Evolutionary conservation across 2,329 filamentous ascomycete genomes (phyloP).

Genomic region (Scedosporium dehoogii): DNA sequence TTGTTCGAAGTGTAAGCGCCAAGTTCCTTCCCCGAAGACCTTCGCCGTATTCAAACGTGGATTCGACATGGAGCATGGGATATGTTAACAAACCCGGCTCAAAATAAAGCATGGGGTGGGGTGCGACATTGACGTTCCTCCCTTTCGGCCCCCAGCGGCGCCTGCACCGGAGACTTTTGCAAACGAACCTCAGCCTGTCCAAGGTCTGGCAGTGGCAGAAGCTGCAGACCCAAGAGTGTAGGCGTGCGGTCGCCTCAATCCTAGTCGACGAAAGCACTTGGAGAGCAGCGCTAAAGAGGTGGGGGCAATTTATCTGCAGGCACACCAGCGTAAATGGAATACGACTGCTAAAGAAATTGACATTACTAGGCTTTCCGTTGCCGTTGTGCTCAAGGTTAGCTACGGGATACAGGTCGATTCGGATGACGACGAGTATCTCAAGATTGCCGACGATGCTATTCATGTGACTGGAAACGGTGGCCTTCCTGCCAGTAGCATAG

Average conservation of each 20-base stretch:
- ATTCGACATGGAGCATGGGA: neutral
- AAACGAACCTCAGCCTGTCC: conserved; percentile 29
- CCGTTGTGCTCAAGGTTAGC: conserved; percentile 21
- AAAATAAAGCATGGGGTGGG: conserved; percentile 30
- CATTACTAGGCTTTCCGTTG: conserved; percentile 17
- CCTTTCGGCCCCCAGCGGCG: conserved; percentile 29
- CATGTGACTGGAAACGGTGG: conserved; percentile 21
- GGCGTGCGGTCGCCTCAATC: neutral
- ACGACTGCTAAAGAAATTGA: neutral
- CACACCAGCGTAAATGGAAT: neutral
- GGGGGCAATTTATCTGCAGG: neutral
- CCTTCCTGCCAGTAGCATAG: conserved; percentile 22
- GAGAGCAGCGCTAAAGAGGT: conserved; percentile 2
- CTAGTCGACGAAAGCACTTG: neutral
- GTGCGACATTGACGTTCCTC: conserved; percentile 34
- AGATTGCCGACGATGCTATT: conserved; percentile 21
- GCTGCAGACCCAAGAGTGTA: conserved; percentile 16
- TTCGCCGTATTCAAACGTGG: neutral
- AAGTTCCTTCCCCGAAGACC: neutral
- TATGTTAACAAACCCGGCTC: neutral
- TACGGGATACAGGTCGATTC: conserved; percentile 19
- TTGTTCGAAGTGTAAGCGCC: conserved; percentile 22
- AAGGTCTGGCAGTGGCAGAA: conserved; percentile 19
- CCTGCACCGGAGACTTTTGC: conserved; percentile 31
- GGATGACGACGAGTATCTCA: conserved; percentile 20